phyloP scores from a whole-genome alignment of 768 basidiomycete genomes.

The Macrocybe gigantea region DNA sequence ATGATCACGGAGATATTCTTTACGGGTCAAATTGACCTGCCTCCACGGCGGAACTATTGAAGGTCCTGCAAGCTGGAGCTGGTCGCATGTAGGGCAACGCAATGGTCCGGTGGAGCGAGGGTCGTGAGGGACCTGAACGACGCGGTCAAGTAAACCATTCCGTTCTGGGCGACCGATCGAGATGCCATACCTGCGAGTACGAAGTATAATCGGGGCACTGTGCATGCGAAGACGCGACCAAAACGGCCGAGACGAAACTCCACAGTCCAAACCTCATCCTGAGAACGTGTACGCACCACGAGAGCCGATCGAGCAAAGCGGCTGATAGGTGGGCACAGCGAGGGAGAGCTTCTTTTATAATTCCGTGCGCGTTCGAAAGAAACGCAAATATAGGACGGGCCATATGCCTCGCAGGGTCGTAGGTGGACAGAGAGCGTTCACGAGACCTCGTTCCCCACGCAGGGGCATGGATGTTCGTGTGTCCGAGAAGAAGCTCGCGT shows the following conservation, averaged over 20 bases:
- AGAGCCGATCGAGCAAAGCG: neutral
- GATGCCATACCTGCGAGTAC: constrained; percentile 43
- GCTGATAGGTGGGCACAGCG: neutral
- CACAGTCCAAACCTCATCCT: constrained; percentile 18
- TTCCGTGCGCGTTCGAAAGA: neutral
- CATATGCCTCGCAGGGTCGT: constrained; percentile 10
- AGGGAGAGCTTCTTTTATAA: constrained; percentile 9
- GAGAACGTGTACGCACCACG: neutral
- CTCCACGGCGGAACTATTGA: constrained; percentile 72
- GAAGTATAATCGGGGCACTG: constrained; percentile 59
- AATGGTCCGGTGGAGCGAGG: constrained; percentile 54
- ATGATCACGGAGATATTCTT: neutral
- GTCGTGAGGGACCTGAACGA: constrained; percentile 49
- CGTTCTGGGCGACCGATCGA: neutral
- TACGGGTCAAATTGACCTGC: constrained; percentile 23
- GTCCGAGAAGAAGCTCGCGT: too few species aligned
- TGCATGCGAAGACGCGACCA: constrained; percentile 21
- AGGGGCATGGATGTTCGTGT: too few species aligned
- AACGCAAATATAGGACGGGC: constrained; percentile 10
- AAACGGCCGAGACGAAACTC: constrained; percentile 15
- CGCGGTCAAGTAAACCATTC: constrained; percentile 1
- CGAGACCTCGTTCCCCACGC: constrained; percentile 4
- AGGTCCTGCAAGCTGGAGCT: constrained; percentile 62
- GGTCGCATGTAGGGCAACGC: constrained; percentile 72
- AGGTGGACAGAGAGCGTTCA: neutral